Base-by-base conservation (phyloP, 306 rosid genomes). In the Acacia acuminata region DNA sequence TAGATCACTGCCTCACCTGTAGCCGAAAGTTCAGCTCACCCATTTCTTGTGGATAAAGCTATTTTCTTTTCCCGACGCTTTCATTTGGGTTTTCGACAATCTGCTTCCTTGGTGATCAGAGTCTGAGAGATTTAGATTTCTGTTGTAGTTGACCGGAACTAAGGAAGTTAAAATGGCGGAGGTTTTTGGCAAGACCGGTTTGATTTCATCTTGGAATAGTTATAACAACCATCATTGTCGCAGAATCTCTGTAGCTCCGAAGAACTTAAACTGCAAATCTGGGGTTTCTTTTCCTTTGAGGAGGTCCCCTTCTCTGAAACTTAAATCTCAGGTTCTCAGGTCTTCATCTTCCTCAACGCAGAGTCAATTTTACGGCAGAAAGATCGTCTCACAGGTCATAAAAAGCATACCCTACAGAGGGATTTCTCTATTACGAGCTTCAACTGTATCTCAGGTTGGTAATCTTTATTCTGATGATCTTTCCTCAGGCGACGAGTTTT, bases 391-490 rank as follows among this genome's bases (percentile, higher is more conserved):
- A 82, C 87, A 71, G 43, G 84, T 70, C 40, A 81, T 80, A 73
- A 75, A 76, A 78, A 81, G 73, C 78, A 19, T 69, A 17, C 66
- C 91, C 76, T 58, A 27, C 56, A 68, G 68, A 69, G 48, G 68
- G 34, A 80, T 38, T 42, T 82, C 79, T 51, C 88, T 66, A 32
- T 34, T 77, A 36, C 82, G 82, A 71, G 27, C 89, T 83, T 73
- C 88, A 10, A 64, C 79, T 11, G 84, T 27, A 2, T 47, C 91
- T 79, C 91, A 90, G 97, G 97, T 92, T 80, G 42, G 82, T 87
- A n/a, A 71, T 9, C 42, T 51, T 15, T 10, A n/a, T 40, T n/a
- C 66, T 55, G 38, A 12, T n/a, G 67, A 17, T 63, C 51, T 77
- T 77, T 17, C 24, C 45, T 9, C 79, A 70, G 65, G 65, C 27